Evolutionary conservation across 768 basidiomycete genomes (phyloP).

Genomic region (Podaxis sp.): DNA sequence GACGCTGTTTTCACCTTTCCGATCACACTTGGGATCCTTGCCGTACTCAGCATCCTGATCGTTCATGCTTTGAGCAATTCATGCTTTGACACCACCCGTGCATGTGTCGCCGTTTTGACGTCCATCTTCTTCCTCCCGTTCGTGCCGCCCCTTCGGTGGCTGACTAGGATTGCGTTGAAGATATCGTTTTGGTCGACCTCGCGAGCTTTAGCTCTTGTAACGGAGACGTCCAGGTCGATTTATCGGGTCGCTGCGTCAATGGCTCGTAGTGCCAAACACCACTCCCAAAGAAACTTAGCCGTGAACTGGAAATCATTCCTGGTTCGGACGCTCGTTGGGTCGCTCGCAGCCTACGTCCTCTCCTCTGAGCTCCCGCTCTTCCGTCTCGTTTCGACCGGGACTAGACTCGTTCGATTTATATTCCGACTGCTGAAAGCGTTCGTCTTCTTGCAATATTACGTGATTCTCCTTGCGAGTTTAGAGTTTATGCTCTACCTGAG

Average conservation of each 20-base stretch:
- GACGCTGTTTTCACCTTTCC: neutral
- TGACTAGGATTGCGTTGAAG: neutral
- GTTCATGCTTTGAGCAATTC: neutral
- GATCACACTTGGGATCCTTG: neutral
- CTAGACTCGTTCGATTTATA: neutral
- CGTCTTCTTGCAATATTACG: constrained; percentile 2
- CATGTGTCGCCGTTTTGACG: neutral
- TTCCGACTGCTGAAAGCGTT: neutral
- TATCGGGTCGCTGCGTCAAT: neutral
- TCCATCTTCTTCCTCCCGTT: constrained; percentile 7
- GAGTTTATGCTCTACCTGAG: constrained; percentile 12
- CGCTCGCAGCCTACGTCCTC: neutral
- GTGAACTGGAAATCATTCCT: neutral
- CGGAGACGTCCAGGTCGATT: neutral
- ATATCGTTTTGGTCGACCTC: neutral
- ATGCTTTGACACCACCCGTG: constrained; percentile 1
- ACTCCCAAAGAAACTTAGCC: neutral
- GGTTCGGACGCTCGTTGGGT: neutral
- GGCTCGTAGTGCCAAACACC: neutral
- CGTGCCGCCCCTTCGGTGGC: constrained; percentile 1
- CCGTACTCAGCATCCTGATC: neutral
- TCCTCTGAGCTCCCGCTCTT: neutral
- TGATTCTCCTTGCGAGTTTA: neutral
- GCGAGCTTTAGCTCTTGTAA: neutral
- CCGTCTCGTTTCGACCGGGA: neutral